Conservation (phyloP, 768 basidiomycete species). For the Russula earlei region DNA sequence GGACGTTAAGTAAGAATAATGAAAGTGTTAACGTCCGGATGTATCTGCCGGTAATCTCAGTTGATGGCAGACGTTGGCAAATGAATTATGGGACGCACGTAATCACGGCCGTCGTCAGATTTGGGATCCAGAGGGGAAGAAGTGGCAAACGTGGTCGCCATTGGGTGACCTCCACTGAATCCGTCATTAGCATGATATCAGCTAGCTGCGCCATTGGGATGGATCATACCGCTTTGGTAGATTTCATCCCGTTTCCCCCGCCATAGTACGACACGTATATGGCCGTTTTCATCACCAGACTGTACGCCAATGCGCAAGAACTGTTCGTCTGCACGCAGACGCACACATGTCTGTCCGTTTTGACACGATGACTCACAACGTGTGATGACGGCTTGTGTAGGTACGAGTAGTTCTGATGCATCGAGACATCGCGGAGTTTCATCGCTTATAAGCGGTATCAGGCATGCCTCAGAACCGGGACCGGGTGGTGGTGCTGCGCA, state of each 20-base stretch:
- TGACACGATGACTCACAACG: conserved; percentile 38
- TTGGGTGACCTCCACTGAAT: conserved; percentile 43
- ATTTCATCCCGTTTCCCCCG: conserved; percentile 59
- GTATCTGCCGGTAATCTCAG: conserved; percentile 35
- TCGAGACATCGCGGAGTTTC: conserved; percentile 42
- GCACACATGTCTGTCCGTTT: conserved; percentile 42
- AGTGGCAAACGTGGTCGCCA: conserved; percentile 37
- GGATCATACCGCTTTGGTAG: conserved; percentile 47
- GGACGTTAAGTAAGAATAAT: conserved; percentile 72
- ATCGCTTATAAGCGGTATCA: conserved; percentile 36
- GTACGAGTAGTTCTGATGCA: conserved; percentile 41
- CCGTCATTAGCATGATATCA: background rate
- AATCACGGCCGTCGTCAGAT: conserved; percentile 35
- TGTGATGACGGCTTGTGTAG: conserved; percentile 8
- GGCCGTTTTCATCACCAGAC: conserved; percentile 14
- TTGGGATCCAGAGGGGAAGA: conserved; percentile 34
- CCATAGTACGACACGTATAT: conserved; percentile 50
- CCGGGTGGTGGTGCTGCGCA: conserved; percentile 18
- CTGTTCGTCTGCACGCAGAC: conserved; percentile 39
- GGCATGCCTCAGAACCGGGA: conserved; percentile 13
- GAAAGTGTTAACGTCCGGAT: conserved; percentile 60
- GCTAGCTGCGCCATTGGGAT: background rate
- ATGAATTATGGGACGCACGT: conserved; percentile 36
- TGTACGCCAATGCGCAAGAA: conserved; percentile 48
- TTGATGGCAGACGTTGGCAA: background rate